phyloP scores from a whole-genome alignment of 1,139 yeast species.

The Blastobotrys arbuscula region DNA sequence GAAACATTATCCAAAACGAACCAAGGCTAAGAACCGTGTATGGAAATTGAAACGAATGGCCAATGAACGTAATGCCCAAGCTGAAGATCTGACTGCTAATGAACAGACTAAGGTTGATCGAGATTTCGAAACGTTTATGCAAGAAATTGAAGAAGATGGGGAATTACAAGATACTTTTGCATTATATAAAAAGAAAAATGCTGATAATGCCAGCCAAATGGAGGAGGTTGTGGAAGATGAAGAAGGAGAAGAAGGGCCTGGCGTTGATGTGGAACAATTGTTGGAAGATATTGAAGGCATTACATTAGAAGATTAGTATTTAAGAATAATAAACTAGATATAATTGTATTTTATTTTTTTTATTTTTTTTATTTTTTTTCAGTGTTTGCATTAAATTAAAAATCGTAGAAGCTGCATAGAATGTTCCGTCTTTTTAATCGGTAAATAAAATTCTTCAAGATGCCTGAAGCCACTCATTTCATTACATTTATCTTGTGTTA shows the following conservation, averaged over 20 bases:
- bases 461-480: too few species aligned
- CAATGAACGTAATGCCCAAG: conserved; percentile 80
- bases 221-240: conserved; percentile 27
- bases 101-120: conserved; percentile 90
- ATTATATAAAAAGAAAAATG: conserved; percentile 60
- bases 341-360: not conserved
- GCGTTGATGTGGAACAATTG: conserved; percentile 36
- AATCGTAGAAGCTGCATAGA: too few species aligned
- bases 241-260: conserved; percentile 40
- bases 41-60: conserved; percentile 99
- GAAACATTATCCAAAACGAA: conserved; percentile 81
- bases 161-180: conserved; percentile 91
- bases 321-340: not conserved
- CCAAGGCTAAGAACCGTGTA: conserved; percentile 73
- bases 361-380: not conserved
- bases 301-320: conserved; percentile 54
- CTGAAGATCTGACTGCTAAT: conserved; percentile 61
- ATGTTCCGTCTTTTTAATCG: too few species aligned
- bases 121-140: conserved; percentile 93
- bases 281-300: conserved; percentile 81
- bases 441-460: too few species aligned
- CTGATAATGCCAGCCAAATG: conserved; percentile 29
- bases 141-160: conserved; percentile 94
- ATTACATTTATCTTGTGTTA: too few species aligned
- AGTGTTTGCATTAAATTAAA: too few species aligned